A percentile compares a stretch with the other conserved stretches of the same genome.
These are phyloP conservation scores for Clitocybe nebularis DNA, from an alignment of 1,284 basidiomycete species.

Conservation along the genomic window DNA sequence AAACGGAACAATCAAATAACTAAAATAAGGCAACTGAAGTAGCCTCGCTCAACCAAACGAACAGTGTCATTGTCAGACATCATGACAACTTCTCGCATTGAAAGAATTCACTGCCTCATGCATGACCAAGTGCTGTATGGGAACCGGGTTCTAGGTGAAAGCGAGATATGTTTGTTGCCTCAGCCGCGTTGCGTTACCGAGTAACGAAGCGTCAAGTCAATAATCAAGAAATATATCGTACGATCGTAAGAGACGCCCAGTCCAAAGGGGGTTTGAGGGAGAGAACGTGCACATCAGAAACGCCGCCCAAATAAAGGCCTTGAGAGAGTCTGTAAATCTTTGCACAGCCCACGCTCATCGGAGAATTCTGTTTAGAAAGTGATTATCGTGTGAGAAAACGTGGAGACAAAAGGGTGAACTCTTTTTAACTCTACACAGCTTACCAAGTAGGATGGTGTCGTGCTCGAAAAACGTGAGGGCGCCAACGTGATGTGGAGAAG, in stretches of 20 bases:
- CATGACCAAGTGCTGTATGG: constrained; percentile 7
- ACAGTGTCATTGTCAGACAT: background rate
- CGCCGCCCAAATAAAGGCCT: constrained; percentile 55
- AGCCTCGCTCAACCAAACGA: background rate
- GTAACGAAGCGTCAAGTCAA: constrained; percentile 39
- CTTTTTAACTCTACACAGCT: background rate
- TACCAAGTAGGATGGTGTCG: constrained; percentile 43
- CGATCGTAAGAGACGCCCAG: background rate
- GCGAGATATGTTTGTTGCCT: constrained; percentile 49
- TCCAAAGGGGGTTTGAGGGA: background rate
- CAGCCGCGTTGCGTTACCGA: constrained; percentile 36
- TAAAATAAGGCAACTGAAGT: background rate
- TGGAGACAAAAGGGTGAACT: background rate
- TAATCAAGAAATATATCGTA: constrained; percentile 39
- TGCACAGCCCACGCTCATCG: constrained; percentile 49
- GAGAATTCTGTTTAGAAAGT: constrained; percentile 31
- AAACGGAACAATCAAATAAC: background rate
- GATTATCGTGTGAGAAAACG: too few relatives aligned
- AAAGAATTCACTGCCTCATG: constrained; percentile 31
- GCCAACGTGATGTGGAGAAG: constrained; percentile 58
- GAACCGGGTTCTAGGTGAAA: constrained; percentile 32
- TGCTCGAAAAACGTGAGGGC: constrained; percentile 42
- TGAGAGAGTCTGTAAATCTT: constrained; percentile 49
- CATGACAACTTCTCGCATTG: constrained; percentile 28
- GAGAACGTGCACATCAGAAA: constrained; percentile 42